These are phyloP conservation scores for Cladosporium sp. DNA, from an alignment of 2,329 filamentous ascomycete species.

Conservation along the genomic window DNA sequence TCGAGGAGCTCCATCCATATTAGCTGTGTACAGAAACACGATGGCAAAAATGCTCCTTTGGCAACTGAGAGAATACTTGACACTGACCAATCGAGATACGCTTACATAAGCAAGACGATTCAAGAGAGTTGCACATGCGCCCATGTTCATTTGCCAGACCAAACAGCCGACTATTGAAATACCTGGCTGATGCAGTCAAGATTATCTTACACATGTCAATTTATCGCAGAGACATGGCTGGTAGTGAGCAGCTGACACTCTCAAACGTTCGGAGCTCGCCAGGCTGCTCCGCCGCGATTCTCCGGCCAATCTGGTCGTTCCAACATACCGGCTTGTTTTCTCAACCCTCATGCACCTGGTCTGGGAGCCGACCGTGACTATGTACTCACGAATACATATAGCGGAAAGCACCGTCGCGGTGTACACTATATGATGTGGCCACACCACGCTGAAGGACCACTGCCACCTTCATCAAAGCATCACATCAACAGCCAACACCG, in stretches of 20 bases:
- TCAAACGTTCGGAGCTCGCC: slow-evolving; percentile 1
- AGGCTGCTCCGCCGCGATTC: neutral
- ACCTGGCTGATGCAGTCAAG: neutral
- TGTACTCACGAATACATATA: neutral
- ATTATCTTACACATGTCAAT: neutral
- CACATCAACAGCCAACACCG: neutral
- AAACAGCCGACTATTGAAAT: neutral
- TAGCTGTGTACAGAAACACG: neutral
- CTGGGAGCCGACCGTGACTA: neutral
- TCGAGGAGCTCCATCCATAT: neutral
- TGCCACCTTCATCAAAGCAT: neutral
- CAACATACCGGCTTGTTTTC: neutral
- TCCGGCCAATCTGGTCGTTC: neutral
- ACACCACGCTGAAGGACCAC: neutral
- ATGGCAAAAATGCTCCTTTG: neutral
- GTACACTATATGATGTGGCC: neutral
- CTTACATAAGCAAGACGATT: neutral
- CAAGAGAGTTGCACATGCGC: neutral
- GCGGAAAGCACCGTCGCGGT: neutral
- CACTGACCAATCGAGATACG: neutral
- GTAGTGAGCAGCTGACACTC: neutral
- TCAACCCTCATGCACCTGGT: neutral
- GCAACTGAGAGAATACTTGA: neutral
- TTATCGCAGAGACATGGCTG: neutral
- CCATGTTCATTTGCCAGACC: neutral